Base-by-base conservation (phyloP, 768 basidiomycete species). In the Kwoniella sp. region DNA sequence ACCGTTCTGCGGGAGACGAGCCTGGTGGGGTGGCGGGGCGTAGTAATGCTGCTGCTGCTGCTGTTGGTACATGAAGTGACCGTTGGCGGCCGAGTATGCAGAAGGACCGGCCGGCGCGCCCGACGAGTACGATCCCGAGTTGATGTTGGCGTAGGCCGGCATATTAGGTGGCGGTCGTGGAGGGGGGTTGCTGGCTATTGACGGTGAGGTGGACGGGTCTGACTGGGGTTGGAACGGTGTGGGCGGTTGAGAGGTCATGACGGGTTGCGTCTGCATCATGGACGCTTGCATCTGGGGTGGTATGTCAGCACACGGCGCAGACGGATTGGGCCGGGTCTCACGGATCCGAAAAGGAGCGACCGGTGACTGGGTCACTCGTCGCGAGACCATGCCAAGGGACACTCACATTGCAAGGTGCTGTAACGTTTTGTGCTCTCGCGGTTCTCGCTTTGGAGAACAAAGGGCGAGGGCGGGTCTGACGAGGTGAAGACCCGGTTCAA, bases 131-230 rank as follows among this genome's bases (percentile, higher is more conserved):
- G 57, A 32, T 32, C 34, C 20, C 17, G 37, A 44, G 15, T 52
- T 48, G 19, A 47, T 46, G 38, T 49, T 50, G 32, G 53, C 49
- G 28, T 34, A 60, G 17, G 59, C 20, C 19, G 43, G 53, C 43
- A 52, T 56, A 8, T 43, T 10, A 23, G 50, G 53, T 27, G 43
- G 49, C 17, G 48, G 58, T 34, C 50, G 58, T 26, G 46, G 41
- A 33, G 52, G 58, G 44, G 47, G 49, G 15, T 49, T 51, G 26
- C 34, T 50, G 5, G 56, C 38, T 50, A 50, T 50, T 46, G 56
- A 57, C 27, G 50, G 48, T 29, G 56, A 50, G 8, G 50, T 52
- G 11, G 45, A 31, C 11, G 45, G 29, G 47, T 54, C 52, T 6
- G 36, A 12, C 20, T 46, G 45, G 11, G 52, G 38, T 28, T 47